These are phyloP conservation scores for Solanum gracilifrons DNA, from an alignment of 257 asterid genomes.

Conservation along the genomic window DNA sequence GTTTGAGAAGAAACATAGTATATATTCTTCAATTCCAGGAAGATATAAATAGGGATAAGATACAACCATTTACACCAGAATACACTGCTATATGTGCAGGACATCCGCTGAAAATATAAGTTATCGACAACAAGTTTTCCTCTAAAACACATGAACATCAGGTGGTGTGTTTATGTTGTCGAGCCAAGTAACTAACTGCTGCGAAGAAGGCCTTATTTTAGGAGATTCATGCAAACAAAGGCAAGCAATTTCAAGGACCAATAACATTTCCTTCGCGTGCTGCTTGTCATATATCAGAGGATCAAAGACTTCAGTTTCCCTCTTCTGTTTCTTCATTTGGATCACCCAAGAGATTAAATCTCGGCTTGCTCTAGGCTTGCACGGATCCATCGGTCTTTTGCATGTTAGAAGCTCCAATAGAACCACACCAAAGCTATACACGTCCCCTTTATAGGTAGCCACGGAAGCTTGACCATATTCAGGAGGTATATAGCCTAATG, in stretches of 20 bases:
- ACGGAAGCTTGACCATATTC: slow-evolving; percentile 74
- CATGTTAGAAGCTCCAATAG: slow-evolving; percentile 87
- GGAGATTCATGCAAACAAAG: slow-evolving; percentile 64
- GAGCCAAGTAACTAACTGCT: slow-evolving; percentile 59
- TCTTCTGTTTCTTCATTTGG: slow-evolving; percentile 40
- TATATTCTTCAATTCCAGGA: not conserved
- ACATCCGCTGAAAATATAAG: not conserved
- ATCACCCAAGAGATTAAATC: slow-evolving; percentile 63
- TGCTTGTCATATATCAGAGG: slow-evolving; percentile 45
- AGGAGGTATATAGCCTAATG: slow-evolving; percentile 90
- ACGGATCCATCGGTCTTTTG: slow-evolving; percentile 77
- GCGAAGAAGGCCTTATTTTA: slow-evolving; percentile 50
- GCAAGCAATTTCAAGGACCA: slow-evolving; percentile 56
- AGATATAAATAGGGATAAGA: not conserved
- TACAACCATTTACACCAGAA: not conserved
- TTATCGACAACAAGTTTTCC: not conserved
- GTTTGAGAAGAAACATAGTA: not conserved
- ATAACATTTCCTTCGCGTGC: slow-evolving; percentile 31
- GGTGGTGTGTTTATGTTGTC: slow-evolving; percentile 31
- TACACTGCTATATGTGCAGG: not conserved
- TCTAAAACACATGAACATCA: not conserved
- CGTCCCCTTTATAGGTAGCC: slow-evolving; percentile 74
- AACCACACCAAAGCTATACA: slow-evolving; percentile 85
- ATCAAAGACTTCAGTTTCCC: slow-evolving; percentile 59
- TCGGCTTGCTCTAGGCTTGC: slow-evolving; percentile 51